Conservation (phyloP, 2,329 filamentous ascomycete genomes). For the Tolypocladium tropicale region DNA sequence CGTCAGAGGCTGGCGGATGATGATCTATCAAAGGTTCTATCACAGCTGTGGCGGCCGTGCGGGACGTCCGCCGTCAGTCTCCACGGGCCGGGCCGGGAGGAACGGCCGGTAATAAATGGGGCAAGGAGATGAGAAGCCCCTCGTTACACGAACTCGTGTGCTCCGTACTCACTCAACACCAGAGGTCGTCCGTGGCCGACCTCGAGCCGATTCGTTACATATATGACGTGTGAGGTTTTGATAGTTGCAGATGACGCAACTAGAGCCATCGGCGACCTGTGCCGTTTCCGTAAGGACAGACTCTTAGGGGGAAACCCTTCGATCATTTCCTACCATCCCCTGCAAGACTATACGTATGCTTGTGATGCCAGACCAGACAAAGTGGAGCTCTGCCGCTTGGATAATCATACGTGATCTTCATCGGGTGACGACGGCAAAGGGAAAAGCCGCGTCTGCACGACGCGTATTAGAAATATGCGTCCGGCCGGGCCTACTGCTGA, state of each 20-base stretch:
- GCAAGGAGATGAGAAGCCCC: neutral
- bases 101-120: neutral
- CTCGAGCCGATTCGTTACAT: neutral
- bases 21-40: too few species aligned
- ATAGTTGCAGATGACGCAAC: neutral
- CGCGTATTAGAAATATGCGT: neutral
- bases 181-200: neutral
- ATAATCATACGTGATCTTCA: neutral
- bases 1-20: too few species aligned
- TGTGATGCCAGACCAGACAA: neutral
- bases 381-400: neutral
- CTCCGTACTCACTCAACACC: neutral
- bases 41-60: too few species aligned
- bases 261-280: neutral
- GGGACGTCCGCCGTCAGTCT: too few species aligned
- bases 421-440: neutral
- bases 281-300: neutral
- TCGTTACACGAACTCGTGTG: neutral
- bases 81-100: neutral
- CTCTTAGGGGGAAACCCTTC: too few species aligned
- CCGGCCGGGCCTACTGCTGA: neutral
- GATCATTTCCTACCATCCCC: too few species aligned
- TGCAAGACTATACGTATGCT: neutral
- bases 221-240: fast-evolving
- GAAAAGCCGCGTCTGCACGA: neutral